A percentile compares a stretch with the other conserved stretches of the same genome.
Conservation (phyloP, 1,284 basidiomycete genomes). For the Fomitopsis schrenkii region DNA sequence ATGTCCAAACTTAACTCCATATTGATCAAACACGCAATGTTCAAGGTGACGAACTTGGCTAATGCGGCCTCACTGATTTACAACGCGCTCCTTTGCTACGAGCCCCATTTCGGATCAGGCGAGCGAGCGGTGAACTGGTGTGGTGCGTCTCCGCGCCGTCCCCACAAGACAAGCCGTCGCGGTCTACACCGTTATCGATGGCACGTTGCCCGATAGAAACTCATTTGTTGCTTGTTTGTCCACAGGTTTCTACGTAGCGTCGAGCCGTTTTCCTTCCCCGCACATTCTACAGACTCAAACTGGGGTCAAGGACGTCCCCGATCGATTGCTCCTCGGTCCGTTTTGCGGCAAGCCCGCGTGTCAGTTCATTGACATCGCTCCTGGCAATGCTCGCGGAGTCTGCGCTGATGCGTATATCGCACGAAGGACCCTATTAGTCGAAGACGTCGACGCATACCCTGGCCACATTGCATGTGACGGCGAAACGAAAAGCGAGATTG, state of each 20-base stretch:
- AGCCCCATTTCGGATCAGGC: constrained; percentile 58
- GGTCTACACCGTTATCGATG: not conserved
- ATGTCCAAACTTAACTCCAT: not conserved
- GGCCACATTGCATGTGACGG: constrained; percentile 91
- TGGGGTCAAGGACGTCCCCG: constrained; percentile 4
- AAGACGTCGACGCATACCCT: constrained; percentile 74
- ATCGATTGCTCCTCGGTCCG: constrained; percentile 66
- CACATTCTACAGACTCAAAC: constrained; percentile 17
- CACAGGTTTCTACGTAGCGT: constrained; percentile 79
- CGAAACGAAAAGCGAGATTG: constrained; percentile 83
- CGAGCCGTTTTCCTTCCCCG: constrained; percentile 57
- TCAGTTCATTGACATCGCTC: constrained; percentile 65
- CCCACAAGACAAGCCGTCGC: not conserved
- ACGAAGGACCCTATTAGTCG: constrained; percentile 56
- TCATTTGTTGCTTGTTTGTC: constrained; percentile 5
- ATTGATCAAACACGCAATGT: constrained; percentile 9
- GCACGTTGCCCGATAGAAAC: not conserved
- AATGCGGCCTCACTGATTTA: constrained; percentile 80
- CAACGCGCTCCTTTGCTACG: constrained; percentile 67
- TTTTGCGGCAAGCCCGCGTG: constrained; percentile 90
- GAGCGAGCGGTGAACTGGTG: constrained; percentile 82
- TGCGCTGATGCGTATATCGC: constrained; percentile 75
- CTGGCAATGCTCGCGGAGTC: constrained; percentile 64
- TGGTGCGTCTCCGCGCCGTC: constrained; percentile 46
- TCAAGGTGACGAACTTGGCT: constrained; percentile 81